These are phyloP conservation scores for Gracilaria caudata DNA, from an alignment of 23 red algal species.

Conservation along the genomic window DNA sequence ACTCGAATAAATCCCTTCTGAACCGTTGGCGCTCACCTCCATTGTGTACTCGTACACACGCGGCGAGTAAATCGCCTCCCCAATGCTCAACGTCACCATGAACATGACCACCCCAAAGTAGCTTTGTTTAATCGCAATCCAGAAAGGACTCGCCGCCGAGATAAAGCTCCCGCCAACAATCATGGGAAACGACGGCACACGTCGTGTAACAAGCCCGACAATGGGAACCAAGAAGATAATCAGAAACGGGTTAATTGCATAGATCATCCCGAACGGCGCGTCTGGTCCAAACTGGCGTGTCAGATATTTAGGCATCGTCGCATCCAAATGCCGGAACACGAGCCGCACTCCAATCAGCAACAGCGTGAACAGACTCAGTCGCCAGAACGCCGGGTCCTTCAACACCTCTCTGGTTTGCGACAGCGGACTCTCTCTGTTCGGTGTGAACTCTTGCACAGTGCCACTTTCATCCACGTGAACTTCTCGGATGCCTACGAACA, in stretches of 20 bases:
- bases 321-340: slow-evolving; percentile 91
- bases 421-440: slow-evolving; percentile 57
- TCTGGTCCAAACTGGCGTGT: slow-evolving; percentile 81
- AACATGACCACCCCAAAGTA: slow-evolving; percentile 86
- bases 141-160: slow-evolving; percentile 78
- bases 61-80: slow-evolving; percentile 82
- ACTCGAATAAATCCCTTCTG: slow-evolving; percentile 91
- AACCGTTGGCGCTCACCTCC: slow-evolving; percentile 78
- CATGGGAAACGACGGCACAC: slow-evolving; percentile 84
- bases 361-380: slow-evolving; percentile 83
- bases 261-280: slow-evolving; percentile 93
- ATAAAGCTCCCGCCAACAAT: slow-evolving; percentile 86
- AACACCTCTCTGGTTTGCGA: slow-evolving; percentile 64
- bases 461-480: slow-evolving; percentile 82
- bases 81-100: slow-evolving; percentile 85
- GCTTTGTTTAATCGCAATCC: slow-evolving; percentile 68
- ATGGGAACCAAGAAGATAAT: slow-evolving; percentile 94
- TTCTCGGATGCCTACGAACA: slow-evolving; percentile 77
- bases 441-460: slow-evolving; percentile 55
- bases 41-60: slow-evolving; percentile 91
- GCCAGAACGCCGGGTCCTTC: slow-evolving; percentile 82
- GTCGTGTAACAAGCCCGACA: slow-evolving; percentile 64
- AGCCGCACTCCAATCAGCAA: slow-evolving; percentile 89
- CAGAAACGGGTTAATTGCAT: slow-evolving; percentile 95
- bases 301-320: slow-evolving; percentile 95